These are phyloP conservation scores for Teunomyces gatunensis DNA, from an alignment of 805 yeast genomes.

Conservation along the genomic window DNA sequence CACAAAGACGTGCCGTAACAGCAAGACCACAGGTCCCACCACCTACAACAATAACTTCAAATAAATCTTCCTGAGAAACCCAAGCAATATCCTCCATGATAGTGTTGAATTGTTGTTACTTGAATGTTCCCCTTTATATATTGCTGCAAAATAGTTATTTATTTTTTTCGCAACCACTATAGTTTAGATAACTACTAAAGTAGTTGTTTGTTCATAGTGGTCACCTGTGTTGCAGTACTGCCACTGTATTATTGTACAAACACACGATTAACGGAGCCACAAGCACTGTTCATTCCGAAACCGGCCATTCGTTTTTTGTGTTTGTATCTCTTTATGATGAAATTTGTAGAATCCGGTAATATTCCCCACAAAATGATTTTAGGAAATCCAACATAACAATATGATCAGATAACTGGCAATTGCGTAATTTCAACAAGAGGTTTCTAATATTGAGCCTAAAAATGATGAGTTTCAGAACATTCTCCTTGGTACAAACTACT, in stretches of 20 bases:
- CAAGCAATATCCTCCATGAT: slow-evolving; percentile 2
- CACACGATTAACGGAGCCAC: neutral
- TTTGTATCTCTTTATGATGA: too few relatives aligned
- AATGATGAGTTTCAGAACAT: too few relatives aligned
- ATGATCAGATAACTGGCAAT: too few relatives aligned
- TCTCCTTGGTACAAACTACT: too few relatives aligned
- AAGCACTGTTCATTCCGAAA: neutral
- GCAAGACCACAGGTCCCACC: slow-evolving; percentile 49
- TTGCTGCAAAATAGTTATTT: neutral
- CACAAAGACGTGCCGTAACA: slow-evolving; percentile 40
- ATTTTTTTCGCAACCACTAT: slow-evolving; percentile 4
- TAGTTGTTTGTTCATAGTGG: neutral
- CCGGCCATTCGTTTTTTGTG: too few relatives aligned
- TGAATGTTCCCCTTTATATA: neutral
- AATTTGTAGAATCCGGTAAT: too few relatives aligned
- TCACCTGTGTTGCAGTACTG: too few relatives aligned
- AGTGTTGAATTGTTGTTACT: neutral
- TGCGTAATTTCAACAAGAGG: too few relatives aligned
- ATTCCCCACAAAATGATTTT: too few relatives aligned
- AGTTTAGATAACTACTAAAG: slow-evolving; percentile 5
- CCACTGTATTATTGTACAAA: neutral
- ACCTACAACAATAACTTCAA: slow-evolving; percentile 41
- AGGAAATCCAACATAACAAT: too few relatives aligned
- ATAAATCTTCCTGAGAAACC: slow-evolving; percentile 20
- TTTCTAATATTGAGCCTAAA: too few relatives aligned